Evolutionary conservation across 371 early-diverging fungal genomes (phyloP).

Genomic region (Saksenaea oblongispora): DNA sequence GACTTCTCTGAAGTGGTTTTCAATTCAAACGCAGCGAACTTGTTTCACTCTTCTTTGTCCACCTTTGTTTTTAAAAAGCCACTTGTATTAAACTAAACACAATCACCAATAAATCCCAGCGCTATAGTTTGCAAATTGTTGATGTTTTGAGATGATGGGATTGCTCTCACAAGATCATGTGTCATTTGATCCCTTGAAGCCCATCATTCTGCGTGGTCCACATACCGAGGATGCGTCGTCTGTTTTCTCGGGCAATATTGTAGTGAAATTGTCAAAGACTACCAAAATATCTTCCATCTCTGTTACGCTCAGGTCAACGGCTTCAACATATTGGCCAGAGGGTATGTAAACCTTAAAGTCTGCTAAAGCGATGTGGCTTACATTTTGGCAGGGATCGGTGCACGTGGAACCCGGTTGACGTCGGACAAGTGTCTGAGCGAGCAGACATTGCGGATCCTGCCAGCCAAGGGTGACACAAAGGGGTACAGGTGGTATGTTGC

Average conservation of each 20-base stretch:
- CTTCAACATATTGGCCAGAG: conserved; percentile 53
- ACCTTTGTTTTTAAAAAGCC: neutral
- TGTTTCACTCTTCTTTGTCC: neutral
- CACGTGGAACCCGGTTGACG: conserved; percentile 39
- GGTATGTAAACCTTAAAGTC: conserved; percentile 21
- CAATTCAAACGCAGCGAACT: neutral
- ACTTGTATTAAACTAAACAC: conserved; percentile 3
- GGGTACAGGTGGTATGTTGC: conserved; percentile 20
- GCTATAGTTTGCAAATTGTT: conserved; percentile 3
- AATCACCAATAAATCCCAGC: conserved; percentile 2
- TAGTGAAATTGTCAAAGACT: conserved; percentile 33
- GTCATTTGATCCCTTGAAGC: conserved; percentile 49
- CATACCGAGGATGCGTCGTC: conserved; percentile 36
- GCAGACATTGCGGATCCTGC: conserved; percentile 27
- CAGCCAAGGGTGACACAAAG: conserved; percentile 20
- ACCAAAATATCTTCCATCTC: conserved; percentile 37
- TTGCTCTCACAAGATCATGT: conserved; percentile 35
- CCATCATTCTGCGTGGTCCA: conserved; percentile 44
- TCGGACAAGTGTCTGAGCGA: conserved; percentile 37
- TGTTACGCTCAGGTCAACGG: conserved; percentile 38
- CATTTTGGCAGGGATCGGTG: conserved; percentile 34
- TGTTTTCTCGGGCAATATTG: conserved; percentile 41
- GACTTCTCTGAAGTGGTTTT: no score
- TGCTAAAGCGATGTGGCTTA: neutral
- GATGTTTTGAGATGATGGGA: conserved; percentile 12